A percentile compares a stretch with the other conserved stretches of the same genome.
phyloP scores from a whole-genome alignment of 495 filamentous ascomycete genomes.

The Neurospora discreta region DNA sequence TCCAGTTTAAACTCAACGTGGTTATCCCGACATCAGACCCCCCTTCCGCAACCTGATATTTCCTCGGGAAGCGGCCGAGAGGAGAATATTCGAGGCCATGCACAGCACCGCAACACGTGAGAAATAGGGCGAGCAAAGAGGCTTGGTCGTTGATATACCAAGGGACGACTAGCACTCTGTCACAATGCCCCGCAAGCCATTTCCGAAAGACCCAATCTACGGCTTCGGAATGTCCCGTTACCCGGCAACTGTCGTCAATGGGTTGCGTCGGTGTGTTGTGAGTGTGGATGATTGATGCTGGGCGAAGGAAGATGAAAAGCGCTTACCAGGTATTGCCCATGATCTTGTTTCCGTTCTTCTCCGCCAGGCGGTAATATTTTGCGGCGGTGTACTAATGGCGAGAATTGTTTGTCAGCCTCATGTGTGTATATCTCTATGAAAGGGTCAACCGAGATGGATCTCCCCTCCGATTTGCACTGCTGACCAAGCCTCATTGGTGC shows the following conservation, averaged over 20 bases:
- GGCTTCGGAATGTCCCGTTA: background rate
- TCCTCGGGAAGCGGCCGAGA: background rate
- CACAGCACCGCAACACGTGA: background rate
- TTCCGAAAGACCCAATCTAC: background rate
- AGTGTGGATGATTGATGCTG: background rate
- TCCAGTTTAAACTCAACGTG: background rate
- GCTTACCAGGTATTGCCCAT: slow-evolving; percentile 92
- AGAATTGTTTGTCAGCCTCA: slow-evolving; percentile 28
- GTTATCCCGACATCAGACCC: background rate
- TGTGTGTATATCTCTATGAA: slow-evolving; percentile 10
- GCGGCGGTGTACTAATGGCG: slow-evolving; percentile 65
- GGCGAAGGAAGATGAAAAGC: slow-evolving; percentile 1
- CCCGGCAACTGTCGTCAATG: background rate
- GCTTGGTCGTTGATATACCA: background rate
- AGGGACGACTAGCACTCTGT: background rate
- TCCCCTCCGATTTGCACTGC: slow-evolving; percentile 11
- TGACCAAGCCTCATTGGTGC: slow-evolving; percentile 26
- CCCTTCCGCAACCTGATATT: background rate
- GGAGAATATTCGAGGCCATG: background rate
- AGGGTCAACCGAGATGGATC: slow-evolving; percentile 8
- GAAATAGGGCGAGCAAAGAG: background rate
- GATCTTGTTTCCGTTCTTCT: slow-evolving; percentile 77
- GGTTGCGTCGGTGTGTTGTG: background rate
- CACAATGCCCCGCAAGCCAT: background rate
- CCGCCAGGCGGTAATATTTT: slow-evolving; percentile 87